Evolutionary conservation across 2,329 filamentous ascomycete species (phyloP).

Genomic region (Talaromyces sp.): DNA sequence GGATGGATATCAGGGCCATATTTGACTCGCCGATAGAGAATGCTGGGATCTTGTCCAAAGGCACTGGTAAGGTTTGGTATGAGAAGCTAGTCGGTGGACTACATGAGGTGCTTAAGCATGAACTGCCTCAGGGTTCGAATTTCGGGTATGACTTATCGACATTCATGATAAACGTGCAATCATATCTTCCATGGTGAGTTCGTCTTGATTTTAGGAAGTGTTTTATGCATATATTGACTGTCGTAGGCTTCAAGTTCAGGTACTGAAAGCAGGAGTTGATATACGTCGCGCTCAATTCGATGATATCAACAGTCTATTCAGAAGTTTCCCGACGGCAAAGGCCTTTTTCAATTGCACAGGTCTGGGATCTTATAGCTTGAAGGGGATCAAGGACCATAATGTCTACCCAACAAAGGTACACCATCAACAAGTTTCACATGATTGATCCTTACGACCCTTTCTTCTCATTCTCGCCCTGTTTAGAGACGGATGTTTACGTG

Average conservation of each 20-base stretch:
- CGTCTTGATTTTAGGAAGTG: neutral
- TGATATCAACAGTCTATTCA: neutral
- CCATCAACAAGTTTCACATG: neutral
- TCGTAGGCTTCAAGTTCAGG: neutral
- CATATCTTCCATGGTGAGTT: slow-evolving; percentile 5
- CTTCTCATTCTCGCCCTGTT: neutral
- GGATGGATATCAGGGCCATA: neutral
- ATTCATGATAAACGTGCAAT: slow-evolving; percentile 8
- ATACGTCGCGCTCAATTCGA: neutral
- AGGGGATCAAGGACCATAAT: neutral
- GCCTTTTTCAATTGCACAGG: slow-evolving; percentile 4
- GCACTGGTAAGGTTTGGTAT: slow-evolving; percentile 1
- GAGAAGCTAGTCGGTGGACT: slow-evolving; percentile 4
- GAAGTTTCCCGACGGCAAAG: neutral
- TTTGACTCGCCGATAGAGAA: neutral
- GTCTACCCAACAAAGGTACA: slow-evolving; percentile 6
- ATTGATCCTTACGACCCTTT: neutral
- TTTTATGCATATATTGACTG: neutral
- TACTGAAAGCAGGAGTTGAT: neutral
- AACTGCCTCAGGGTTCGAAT: slow-evolving; percentile 1
- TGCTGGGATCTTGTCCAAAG: neutral
- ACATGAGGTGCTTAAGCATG: neutral
- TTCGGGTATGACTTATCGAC: slow-evolving; percentile 5
- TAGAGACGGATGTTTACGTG: neutral
- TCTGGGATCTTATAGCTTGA: neutral